Conservation (phyloP, 2,329 filamentous ascomycete species). For the Aspergillus novofumigatus region DNA sequence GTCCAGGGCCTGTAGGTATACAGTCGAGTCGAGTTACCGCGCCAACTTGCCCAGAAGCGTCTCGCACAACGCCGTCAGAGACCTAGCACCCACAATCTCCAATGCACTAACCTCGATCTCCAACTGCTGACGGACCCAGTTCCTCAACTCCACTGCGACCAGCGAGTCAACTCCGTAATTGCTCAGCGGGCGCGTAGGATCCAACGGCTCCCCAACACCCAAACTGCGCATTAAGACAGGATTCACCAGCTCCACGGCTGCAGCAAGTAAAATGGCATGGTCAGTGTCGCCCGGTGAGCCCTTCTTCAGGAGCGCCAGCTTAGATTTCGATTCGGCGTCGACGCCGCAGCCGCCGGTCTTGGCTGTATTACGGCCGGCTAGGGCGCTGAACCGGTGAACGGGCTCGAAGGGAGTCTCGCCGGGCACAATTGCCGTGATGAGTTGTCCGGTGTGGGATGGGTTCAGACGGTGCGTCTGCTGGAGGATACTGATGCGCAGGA, state of each 20-base stretch:
- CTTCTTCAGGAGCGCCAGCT: background rate
- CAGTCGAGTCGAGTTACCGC: background rate
- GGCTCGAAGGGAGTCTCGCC: background rate
- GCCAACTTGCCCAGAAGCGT: background rate
- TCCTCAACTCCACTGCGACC: conserved; percentile 8
- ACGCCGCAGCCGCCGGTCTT: background rate
- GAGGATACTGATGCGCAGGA: background rate
- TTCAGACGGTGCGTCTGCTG: background rate
- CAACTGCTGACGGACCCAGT: conserved; percentile 8
- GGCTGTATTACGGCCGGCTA: background rate
- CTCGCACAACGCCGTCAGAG: background rate
- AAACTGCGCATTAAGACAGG: conserved; percentile 5
- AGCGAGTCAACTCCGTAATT: conserved; percentile 10
- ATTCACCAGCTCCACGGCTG: background rate
- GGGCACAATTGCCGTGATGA: conserved; percentile 1
- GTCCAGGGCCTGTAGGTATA: too few relatives aligned
- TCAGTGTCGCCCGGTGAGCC: background rate
- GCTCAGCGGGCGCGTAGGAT: conserved; percentile 5
- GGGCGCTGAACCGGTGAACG: background rate
- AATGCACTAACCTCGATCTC: conserved; percentile 4
- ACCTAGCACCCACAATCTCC: conserved; percentile 5
- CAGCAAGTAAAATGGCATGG: background rate
- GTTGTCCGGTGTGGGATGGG: conserved; percentile 4
- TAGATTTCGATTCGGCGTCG: background rate
- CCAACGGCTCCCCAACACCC: conserved; percentile 4